These are phyloP conservation scores for Aspergillus incahuasiensis DNA, from an alignment of 495 filamentous ascomycete species.

Conservation along the genomic window DNA sequence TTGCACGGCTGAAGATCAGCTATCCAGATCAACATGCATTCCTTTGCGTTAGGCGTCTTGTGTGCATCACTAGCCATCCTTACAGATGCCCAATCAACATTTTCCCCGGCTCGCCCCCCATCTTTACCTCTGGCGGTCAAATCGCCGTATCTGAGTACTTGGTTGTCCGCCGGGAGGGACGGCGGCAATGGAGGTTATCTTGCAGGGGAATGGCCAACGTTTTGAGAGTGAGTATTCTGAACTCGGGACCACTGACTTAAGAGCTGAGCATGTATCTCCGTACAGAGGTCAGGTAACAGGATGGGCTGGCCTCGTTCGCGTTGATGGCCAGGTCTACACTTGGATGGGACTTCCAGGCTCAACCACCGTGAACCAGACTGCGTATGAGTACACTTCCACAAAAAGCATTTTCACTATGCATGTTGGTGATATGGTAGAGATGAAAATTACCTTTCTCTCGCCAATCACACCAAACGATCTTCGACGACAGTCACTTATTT, in stretches of 20 bases:
- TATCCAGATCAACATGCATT: slow-evolving; percentile 24
- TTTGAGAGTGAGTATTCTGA: slow-evolving; percentile 46
- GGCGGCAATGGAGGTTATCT: slow-evolving; percentile 56
- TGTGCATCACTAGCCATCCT: slow-evolving; percentile 23
- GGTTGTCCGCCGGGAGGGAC: slow-evolving; percentile 48
- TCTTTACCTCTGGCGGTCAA: slow-evolving; percentile 54
- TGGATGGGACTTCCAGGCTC: slow-evolving; percentile 52
- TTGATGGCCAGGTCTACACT: slow-evolving; percentile 49
- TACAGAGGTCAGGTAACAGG: slow-evolving; percentile 45
- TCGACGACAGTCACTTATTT: slow-evolving; percentile 50
- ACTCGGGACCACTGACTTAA: too few species aligned
- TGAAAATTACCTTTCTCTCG: slow-evolving; percentile 56
- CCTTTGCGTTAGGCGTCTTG: slow-evolving; percentile 23
- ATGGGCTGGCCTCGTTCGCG: slow-evolving; percentile 55
- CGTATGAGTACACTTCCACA: slow-evolving; percentile 55
- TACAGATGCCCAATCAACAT: slow-evolving; percentile 39
- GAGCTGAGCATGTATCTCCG: not conserved
- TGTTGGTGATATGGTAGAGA: slow-evolving; percentile 39
- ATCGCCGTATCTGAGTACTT: slow-evolving; percentile 55
- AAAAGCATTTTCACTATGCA: slow-evolving; percentile 54
- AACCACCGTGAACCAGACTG: slow-evolving; percentile 43
- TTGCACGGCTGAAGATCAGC: slow-evolving; percentile 22
- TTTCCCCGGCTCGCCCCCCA: slow-evolving; percentile 52
- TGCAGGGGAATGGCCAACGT: slow-evolving; percentile 53
- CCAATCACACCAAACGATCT: slow-evolving; percentile 53